Base-by-base conservation (phyloP, 2,329 filamentous ascomycete species). In the Penicillium sumatraense region DNA sequence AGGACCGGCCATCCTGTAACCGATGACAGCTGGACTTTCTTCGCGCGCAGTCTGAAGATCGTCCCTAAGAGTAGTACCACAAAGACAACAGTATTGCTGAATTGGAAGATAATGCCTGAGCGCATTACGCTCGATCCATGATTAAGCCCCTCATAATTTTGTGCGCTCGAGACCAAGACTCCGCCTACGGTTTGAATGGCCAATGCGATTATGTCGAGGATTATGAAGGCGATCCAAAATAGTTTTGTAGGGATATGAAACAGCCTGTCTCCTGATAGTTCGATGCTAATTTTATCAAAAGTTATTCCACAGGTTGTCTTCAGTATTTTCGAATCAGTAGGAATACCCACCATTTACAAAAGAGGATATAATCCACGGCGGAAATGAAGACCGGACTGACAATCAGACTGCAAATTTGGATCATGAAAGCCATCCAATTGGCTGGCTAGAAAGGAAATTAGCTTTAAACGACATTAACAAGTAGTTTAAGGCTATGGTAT, bases 161-260 rank as follows among this genome's bases (percentile, higher is more conserved):
- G 20, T 20, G 49, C 49, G 16, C 41, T 38, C 23, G 49, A 52
- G 1, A 46, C 41, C 20, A 26, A n/a, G 16, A 52, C 49, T 52
- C 49, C 49, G 14, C 49, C 49, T 2, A 52, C 41, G 14, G 41
- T 52, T 29, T 52, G 49, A 29, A 52, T 46, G 41, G 49, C n/a
- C 18, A 52, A 46, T 18, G 49, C 46, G 33, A 52, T 52, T 8
- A 46, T 38, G 8, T 52, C 49, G 14, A 36, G 10, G 20, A 52
- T 24, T 2, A 52, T 13, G 18, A 52, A 52, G 5, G 10, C 20
- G 26, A 46, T 38, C 49, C 49, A 52, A 33, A 45, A 52, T 14
- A 52, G 20, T 20, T 6, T 20, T 6, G 40, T 14, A 3, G 14
- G 40, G 14, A 52, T 38, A 29, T 13, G 21, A 41, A 52, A 52